These are phyloP conservation scores for Dactylellina cionopaga DNA, from an alignment of 2,329 filamentous ascomycete genomes.

Conservation along the genomic window DNA sequence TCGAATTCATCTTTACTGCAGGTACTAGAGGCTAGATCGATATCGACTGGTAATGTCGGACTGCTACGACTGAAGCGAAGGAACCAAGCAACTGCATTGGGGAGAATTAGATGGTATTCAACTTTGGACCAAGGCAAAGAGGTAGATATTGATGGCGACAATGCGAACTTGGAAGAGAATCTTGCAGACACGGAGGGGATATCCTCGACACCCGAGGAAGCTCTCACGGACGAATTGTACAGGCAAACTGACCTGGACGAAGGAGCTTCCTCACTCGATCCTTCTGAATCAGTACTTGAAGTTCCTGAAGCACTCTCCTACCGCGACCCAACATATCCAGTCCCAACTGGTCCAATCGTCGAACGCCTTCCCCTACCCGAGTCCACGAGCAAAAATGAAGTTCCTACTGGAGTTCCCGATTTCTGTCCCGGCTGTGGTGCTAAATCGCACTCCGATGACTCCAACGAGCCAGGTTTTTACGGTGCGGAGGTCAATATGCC, in stretches of 20 bases:
- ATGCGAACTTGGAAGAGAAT: not conserved
- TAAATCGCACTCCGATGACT: conserved; percentile 68
- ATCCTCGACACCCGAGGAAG: not conserved
- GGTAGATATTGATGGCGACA: not conserved
- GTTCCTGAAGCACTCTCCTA: conserved; percentile 23
- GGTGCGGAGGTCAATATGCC: conserved; percentile 40
- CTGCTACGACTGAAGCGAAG: not conserved
- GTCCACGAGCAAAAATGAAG: not conserved
- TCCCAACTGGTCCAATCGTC: conserved; percentile 2
- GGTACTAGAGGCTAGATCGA: not conserved
- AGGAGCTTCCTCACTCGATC: not conserved
- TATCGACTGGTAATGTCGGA: not conserved
- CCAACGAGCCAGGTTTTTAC: conserved; percentile 69
- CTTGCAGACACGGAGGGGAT: not conserved
- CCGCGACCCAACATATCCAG: conserved; percentile 27
- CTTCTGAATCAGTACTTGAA: not conserved
- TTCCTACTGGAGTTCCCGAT: conserved; percentile 63
- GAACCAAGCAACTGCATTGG: not conserved
- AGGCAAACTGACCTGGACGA: not conserved
- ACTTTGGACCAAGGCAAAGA: not conserved
- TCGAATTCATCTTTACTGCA: conserved; percentile 24
- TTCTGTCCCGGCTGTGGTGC: conserved; percentile 74
- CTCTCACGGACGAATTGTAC: not conserved
- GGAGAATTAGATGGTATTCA: conserved; percentile 3
- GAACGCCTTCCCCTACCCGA: conserved; percentile 21